Evolutionary conservation across 23 red algal genomes (phyloP).

Genomic region (Chondrus crispus): DNA sequence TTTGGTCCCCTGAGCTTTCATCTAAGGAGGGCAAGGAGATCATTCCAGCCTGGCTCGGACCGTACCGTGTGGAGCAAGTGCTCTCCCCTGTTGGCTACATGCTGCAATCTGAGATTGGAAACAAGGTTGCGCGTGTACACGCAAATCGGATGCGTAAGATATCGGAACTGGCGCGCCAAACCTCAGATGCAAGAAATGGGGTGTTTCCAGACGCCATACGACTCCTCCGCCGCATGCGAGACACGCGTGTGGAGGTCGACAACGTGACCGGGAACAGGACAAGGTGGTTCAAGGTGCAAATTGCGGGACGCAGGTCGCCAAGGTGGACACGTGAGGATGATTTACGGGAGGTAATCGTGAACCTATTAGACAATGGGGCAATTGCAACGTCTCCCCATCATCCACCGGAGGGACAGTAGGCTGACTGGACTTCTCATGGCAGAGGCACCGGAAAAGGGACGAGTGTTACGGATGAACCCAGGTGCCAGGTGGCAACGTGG

Average conservation of each 20-base stretch:
- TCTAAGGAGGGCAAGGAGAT: background rate
- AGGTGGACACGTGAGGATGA: background rate
- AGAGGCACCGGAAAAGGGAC: too few species aligned
- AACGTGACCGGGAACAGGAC: too few species aligned
- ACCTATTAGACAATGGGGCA: background rate
- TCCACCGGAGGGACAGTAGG: too few species aligned
- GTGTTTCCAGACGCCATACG: background rate
- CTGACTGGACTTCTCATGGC: too few species aligned
- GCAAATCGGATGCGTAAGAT: background rate
- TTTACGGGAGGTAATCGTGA: background rate
- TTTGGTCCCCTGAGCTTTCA: background rate
- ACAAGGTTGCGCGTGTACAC: background rate
- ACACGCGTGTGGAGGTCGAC: too few species aligned
- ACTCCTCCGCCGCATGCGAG: too few species aligned
- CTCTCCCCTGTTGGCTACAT: background rate
- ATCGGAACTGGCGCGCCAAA: background rate
- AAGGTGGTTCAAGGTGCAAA: background rate
- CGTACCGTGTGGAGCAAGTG: too few species aligned
- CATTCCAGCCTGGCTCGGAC: too few species aligned
- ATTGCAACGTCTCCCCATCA: too few species aligned
- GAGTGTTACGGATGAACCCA: too few species aligned
- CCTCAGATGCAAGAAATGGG: background rate
- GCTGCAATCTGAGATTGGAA: background rate
- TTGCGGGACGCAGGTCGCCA: background rate
- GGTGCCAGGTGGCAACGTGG: too few species aligned